Base-by-base conservation (phyloP, 1,284 basidiomycete genomes). In the Phlebopus sp. region DNA sequence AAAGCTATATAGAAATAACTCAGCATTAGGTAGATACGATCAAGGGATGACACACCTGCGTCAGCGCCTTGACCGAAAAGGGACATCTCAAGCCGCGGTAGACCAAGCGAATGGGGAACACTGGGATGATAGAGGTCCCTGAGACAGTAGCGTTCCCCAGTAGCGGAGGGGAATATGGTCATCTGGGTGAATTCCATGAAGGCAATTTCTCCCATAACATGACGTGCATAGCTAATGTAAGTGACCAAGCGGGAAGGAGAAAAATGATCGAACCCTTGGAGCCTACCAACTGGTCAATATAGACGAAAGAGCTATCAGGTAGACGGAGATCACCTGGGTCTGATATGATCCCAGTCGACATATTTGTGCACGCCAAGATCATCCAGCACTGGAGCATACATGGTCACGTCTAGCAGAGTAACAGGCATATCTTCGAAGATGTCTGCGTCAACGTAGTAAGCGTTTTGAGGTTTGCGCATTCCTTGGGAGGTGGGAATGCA, bases 401-500 rank as follows among this genome's bases (percentile, higher is more conserved):
- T 29, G 1, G 23, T 42, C 1, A 27, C 2, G 1, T 30, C 19
- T 29, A 40, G 30, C 31, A 8, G 9, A 8, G 36, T 52, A 2
- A 62, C 51, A 10, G 60, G 52, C 17, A 66, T 40, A 23, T 47
- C 31, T 10, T 15, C 27, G 25, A 56, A 63, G 9, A 62, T 42
- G 15, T 62, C 55, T 5, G 50, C 60, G 8, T 49, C 51, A 2
- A 44, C 46, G 10, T 65, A 65, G 18, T 62, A 66, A 13, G 59
- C 59, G 1, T 58, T 31, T 15, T 18, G 4, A 9, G 63, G 61
- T 0, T 21, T 25, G 36, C 11, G 17, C 10, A 30, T 19, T 21
- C 59, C 63, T 18, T 13, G 30, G 18, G 49, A 54, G 4, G 94
- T 96, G 1, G 93, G 93, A n/a, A 99, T 80, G 60, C 92, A 94